These are phyloP conservation scores for Parsonsia alboflavescens DNA, from an alignment of 257 asterid species.

Conservation along the genomic window DNA sequence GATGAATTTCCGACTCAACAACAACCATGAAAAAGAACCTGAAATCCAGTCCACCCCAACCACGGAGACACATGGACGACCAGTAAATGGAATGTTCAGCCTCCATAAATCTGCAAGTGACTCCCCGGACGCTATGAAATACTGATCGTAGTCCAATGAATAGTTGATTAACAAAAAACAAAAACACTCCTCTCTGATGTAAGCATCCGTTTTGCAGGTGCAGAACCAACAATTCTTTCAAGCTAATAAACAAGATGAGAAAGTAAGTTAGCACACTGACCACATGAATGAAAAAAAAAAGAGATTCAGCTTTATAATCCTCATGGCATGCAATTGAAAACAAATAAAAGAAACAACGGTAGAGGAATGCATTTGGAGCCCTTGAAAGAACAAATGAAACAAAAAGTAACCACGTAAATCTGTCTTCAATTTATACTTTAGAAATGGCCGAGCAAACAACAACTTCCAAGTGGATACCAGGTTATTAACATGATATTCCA, in stretches of 20 bases:
- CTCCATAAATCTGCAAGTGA: not conserved
- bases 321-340: not conserved
- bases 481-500: not conserved
- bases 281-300: not conserved
- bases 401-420: not conserved
- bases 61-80: not conserved
- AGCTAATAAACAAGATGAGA: constrained; percentile 50
- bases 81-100: not conserved
- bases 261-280: not conserved
- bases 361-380: not conserved
- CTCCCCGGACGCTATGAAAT: not conserved
- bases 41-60: not conserved
- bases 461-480: not conserved
- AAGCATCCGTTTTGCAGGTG: constrained; percentile 77
- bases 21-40: not conserved
- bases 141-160: not conserved
- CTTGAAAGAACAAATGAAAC: not conserved
- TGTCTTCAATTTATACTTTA: not conserved
- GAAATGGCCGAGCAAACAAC: not conserved
- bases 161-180: constrained; percentile 47
- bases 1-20: not conserved
- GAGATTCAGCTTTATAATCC: not conserved
- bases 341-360: not conserved
- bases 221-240: constrained; percentile 80
- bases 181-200: constrained; percentile 71